Conservation (phyloP, 2,329 filamentous ascomycete species). For the Clonostachys rosea region DNA sequence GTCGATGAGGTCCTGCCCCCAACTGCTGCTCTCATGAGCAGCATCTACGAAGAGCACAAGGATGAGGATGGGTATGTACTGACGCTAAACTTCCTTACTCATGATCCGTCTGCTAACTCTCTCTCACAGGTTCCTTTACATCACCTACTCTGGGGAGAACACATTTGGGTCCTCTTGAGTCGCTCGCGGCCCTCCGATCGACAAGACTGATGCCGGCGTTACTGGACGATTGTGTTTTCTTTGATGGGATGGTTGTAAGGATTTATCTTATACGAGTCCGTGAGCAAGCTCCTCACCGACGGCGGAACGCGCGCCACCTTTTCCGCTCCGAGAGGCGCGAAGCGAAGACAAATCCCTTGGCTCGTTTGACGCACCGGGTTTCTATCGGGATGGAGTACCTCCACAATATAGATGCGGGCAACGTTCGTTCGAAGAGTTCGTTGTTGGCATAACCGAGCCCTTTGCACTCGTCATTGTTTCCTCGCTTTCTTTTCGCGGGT, state of each 20-base stretch:
- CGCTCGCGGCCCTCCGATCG: too few species aligned
- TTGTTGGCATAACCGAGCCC: too few species aligned
- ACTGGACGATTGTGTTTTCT: not conserved
- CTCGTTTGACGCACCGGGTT: too few species aligned
- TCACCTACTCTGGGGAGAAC: slow-evolving; percentile 99
- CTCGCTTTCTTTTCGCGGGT: too few species aligned
- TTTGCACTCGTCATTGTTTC: too few species aligned
- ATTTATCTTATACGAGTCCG: not conserved
- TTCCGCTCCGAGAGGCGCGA: too few species aligned
- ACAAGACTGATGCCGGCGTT: not conserved
- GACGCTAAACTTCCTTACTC: not conserved
- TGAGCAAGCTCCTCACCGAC: not conserved
- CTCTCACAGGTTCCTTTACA: slow-evolving; percentile 79
- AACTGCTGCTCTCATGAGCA: slow-evolving; percentile 96
- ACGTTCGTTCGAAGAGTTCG: too few species aligned
- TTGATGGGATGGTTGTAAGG: not conserved
- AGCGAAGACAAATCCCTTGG: too few species aligned
- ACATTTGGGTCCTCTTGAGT: slow-evolving; percentile 64
- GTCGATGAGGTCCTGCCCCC: slow-evolving; percentile 97
- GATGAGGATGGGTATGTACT: slow-evolving; percentile 62
- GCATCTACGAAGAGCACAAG: slow-evolving; percentile 99
- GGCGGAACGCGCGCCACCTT: too few species aligned
- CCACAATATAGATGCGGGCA: too few species aligned
- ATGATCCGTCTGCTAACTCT: not conserved
- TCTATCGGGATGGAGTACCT: too few species aligned